Evolutionary conservation across 73 alveolate genomes (phyloP), one percentile per base, ranked within the genome.

Genomic region (Tetrahymena thermophila): DNA sequence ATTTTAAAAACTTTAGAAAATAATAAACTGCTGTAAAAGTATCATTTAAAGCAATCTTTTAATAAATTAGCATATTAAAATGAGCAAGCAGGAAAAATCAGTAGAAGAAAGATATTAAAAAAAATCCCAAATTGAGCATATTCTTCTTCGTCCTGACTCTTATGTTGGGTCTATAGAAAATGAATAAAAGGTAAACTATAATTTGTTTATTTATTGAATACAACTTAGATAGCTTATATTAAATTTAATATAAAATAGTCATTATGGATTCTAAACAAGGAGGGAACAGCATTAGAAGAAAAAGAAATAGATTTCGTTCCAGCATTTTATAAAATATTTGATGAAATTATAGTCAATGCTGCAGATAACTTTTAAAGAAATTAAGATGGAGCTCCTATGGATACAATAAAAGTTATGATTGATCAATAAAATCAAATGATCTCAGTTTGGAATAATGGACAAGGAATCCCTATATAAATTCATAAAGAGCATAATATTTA

Each of bases 271-370:
- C 93, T 96, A 11, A 40, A 94, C 35, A 95, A 95, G 93, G 97
- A 98, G 57, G 97, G 97, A 89, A 97, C 89, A 1, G 89, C 89
- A 25, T 71, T 99, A 35, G 98, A 96, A 85, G 95, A 93, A 94
- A 97, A 98, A 85, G 98, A 98, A 93, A 98, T 99, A 85, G 96
- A 94, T 93, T 98, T 96, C 93, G 99, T 98, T 21, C 99, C 99
- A 0, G 99, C 99, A 0, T 98, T 99, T 84, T 99, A 97, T 98
- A 98, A 98, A 96, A 98, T 98, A 28, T 97, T 98, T 85, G 99
- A 99, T 95, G 99, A 99, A 96, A 99, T 99, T 85, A 94, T 99
- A 21, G 99, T 99, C 38, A 99, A 99, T 95, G 99, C 99, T 1
- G 99, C 99, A 1, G 99, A 99, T 97, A 99, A 99, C 97, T 98